A percentile compares a stretch with the other conserved stretches of the same genome.
phyloP scores from a whole-genome alignment of 208 protist genomes.

The Porcisia hertigi region DNA sequence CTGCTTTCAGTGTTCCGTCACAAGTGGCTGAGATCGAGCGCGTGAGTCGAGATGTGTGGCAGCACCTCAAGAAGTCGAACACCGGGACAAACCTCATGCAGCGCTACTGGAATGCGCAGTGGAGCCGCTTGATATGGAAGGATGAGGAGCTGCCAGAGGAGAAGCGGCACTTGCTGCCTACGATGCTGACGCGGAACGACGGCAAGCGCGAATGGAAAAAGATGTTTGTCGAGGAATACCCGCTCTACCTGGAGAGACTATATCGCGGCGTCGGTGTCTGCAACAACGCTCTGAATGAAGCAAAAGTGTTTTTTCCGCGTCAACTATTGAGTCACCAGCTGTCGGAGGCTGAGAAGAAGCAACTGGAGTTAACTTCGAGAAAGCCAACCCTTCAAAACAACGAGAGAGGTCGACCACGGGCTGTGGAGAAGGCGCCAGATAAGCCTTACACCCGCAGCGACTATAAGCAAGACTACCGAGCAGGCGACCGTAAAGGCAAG shows the following conservation, averaged over 20 bases:
- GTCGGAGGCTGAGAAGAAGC: slow-evolving; percentile 47
- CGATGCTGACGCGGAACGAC: slow-evolving; percentile 54
- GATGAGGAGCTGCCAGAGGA: slow-evolving; percentile 37
- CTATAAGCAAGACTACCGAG: slow-evolving; percentile 55
- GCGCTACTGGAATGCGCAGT: slow-evolving; percentile 87
- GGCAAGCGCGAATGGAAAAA: slow-evolving; percentile 67
- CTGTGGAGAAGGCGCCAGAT: slow-evolving; percentile 14
- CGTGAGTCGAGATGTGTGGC: slow-evolving; percentile 51
- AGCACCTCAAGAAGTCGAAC: slow-evolving; percentile 38
- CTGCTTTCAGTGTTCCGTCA: slow-evolving; percentile 51
- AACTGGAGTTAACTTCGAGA: slow-evolving; percentile 52
- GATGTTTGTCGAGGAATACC: slow-evolving; percentile 72
- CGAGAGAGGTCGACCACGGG: slow-evolving; percentile 20
- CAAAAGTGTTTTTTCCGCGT: slow-evolving; percentile 55
- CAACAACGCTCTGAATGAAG: slow-evolving; percentile 66
- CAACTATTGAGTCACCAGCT: slow-evolving; percentile 46
- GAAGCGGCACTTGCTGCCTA: slow-evolving; percentile 42
- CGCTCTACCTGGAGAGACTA: slow-evolving; percentile 52
- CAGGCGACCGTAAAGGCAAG: slow-evolving; percentile 61
- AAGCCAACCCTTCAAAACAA: slow-evolving; percentile 31
- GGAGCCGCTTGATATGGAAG: slow-evolving; percentile 59
- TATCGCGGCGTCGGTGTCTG: slow-evolving; percentile 40
- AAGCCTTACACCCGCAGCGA: slow-evolving; percentile 45
- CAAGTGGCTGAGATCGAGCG: slow-evolving; percentile 58
- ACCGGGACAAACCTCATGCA: slow-evolving; percentile 63